phyloP scores from a whole-genome alignment of 176 grass and related monocot genomes.

The Pontederia paniculata region DNA sequence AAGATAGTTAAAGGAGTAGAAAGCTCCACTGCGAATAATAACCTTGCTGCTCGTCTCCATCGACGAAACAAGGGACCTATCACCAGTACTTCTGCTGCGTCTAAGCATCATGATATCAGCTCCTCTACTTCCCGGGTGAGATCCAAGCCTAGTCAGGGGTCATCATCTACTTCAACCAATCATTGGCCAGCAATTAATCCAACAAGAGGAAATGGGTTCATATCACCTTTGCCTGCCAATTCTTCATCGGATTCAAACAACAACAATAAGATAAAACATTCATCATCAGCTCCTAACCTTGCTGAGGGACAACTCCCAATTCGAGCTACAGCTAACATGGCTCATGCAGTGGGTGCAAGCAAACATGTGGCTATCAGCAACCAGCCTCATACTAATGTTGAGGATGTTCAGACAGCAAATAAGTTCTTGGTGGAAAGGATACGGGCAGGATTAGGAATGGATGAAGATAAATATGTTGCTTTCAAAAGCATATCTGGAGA shows the following conservation, averaged over 20 bases:
- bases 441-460: slow-evolving; percentile 46
- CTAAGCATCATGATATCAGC: slow-evolving; percentile 23
- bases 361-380: slow-evolving; percentile 20
- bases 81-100: slow-evolving; percentile 36
- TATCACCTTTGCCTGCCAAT: slow-evolving; percentile 22
- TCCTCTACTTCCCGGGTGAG: slow-evolving; percentile 24
- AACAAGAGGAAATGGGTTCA: slow-evolving; percentile 31
- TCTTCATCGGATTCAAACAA: slow-evolving; percentile 28
- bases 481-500: slow-evolving; percentile 82
- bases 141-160: slow-evolving; percentile 36
- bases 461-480: slow-evolving; percentile 58
- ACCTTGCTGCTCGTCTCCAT: slow-evolving; percentile 66
- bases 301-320: slow-evolving; percentile 19
- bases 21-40: slow-evolving; percentile 64
- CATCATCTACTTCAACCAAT: slow-evolving; percentile 26
- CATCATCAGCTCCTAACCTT: slow-evolving; percentile 47
- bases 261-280: slow-evolving; percentile 50
- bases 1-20: slow-evolving; percentile 35
- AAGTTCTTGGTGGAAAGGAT: slow-evolving; percentile 73
- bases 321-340: slow-evolving; percentile 32
- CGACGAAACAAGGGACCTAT: slow-evolving; percentile 36
- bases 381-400: slow-evolving; percentile 17
- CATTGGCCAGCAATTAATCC: slow-evolving; percentile 21
- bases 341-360: slow-evolving; percentile 19
- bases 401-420: slow-evolving; percentile 50